phyloP scores from a whole-genome alignment of 2,329 filamentous ascomycete species.

The Aspergillus sp. region DNA sequence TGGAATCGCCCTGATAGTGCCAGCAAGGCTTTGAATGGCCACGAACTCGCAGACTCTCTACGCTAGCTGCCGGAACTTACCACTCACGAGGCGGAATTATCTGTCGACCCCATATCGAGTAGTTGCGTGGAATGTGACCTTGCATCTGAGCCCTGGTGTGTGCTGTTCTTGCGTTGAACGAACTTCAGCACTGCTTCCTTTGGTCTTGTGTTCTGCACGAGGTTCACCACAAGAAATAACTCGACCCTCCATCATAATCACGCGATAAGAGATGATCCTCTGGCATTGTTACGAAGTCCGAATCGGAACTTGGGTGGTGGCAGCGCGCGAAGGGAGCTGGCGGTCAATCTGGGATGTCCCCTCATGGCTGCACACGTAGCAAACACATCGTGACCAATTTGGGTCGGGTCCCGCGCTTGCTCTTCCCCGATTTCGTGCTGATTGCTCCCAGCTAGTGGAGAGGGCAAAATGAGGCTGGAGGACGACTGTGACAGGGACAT shows the following conservation, averaged over 20 bases:
- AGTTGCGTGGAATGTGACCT: background rate
- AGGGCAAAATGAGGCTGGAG: background rate
- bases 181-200: background rate
- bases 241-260: conserved; percentile 5
- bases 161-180: background rate
- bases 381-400: conserved; percentile 28
- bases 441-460: conserved; percentile 11
- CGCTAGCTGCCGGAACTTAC: background rate
- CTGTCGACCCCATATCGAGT: conserved; percentile 1
- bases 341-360: conserved; percentile 29
- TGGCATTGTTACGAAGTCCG: conserved; percentile 4
- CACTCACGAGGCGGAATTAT: background rate
- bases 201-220: background rate
- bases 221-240: background rate
- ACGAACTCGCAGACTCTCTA: background rate
- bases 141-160: conserved; percentile 2
- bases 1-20: conserved; percentile 12
- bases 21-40: background rate
- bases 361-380: conserved; percentile 43
- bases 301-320: conserved; percentile 14
- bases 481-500: background rate
- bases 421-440: conserved; percentile 12
- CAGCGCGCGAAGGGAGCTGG: conserved; percentile 20
- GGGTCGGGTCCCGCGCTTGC: conserved; percentile 26
- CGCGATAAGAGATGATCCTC: conserved; percentile 12